Base-by-base conservation (phyloP, 2,329 filamentous ascomycete species). In the Macrophomina phaseolina region DNA sequence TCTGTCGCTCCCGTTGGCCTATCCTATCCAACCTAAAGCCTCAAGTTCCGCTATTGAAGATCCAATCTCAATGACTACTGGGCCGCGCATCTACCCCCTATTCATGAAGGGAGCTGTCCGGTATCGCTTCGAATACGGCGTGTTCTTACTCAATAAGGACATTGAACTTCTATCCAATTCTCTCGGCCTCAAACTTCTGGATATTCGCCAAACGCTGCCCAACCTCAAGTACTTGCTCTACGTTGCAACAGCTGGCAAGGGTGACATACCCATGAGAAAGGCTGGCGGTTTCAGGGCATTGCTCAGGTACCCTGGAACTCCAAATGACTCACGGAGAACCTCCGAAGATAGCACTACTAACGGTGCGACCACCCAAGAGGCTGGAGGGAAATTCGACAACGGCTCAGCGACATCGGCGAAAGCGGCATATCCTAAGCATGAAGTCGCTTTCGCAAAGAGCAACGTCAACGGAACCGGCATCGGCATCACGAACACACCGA, bases 61-160 rank as follows among this genome's bases (percentile, higher is more conserved):
- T 74, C 88, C 91, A 5, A 91, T 97, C 28, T 71, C 69, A 49
- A 42, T 65, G 75, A n/a, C 76, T 74, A 46, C 78, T 84, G 69
- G 75, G 86, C 66, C 66, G 3, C 72, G 76, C 18, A 75, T 71
- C 0, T 99, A 97, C 73, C 95, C 95, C 0, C 85, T 99, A 0
- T 94, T 94, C 78, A 79, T 91, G 81, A 83, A 82, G 68, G 85
- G 86, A 74, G 86, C 87, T 2, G 88, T 93, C 0, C 88, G 93
- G 53, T 98, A 94, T 81, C 89, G 94, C 2, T 98, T 98, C 78
- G 94, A 98, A 73, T 99, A 98, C 77, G 95, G 85, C 11, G 95
- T 97, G 75, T 99, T 98, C 73, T 82, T 98, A n/a, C 85, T 99
- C 14, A 98, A 98, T 81, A 97, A 98, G 79, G 84, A 98, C 74